phyloP scores from a whole-genome alignment of 176 grass and related monocot species.

The Alopecurus myosuroides region DNA sequence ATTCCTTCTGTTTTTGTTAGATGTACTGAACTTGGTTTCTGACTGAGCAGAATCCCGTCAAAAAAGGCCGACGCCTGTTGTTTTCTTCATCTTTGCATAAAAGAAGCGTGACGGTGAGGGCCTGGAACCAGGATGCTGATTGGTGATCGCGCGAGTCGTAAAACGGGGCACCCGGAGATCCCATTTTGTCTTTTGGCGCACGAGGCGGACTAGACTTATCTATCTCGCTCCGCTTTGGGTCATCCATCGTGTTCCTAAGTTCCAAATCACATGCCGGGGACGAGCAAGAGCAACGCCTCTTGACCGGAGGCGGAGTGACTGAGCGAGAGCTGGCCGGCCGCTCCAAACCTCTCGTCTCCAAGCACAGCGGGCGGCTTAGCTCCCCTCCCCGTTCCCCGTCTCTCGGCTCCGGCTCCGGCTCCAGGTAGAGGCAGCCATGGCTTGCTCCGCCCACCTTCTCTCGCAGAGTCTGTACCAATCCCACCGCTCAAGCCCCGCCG shows the following conservation, averaged over 20 bases:
- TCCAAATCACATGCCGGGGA: slow-evolving; percentile 43
- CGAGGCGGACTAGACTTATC: neutral
- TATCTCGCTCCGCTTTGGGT: neutral
- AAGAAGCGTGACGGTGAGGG: neutral
- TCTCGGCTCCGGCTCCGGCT: neutral
- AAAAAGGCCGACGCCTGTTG: neutral
- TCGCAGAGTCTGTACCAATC: slow-evolving; percentile 49
- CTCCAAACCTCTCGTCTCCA: neutral
- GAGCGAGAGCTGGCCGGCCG: neutral
- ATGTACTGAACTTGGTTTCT: neutral
- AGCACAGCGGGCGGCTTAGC: neutral
- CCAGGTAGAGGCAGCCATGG: slow-evolving; percentile 31
- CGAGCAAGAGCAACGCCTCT: neutral
- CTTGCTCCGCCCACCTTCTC: slow-evolving; percentile 64
- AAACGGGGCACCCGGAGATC: neutral
- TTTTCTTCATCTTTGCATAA: neutral
- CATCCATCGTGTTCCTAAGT: slow-evolving; percentile 12
- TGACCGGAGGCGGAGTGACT: neutral
- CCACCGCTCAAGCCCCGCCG: neutral
- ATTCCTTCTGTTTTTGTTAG: neutral
- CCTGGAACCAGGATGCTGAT: no score
- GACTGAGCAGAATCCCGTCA: neutral
- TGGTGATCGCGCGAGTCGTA: neutral
- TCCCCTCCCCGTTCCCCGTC: neutral
- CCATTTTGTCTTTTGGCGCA: neutral